Evolutionary conservation across 2,329 filamentous ascomycete genomes (phyloP), one percentile per base, ranked within the genome.

Genomic region (Fusarium poae): DNA sequence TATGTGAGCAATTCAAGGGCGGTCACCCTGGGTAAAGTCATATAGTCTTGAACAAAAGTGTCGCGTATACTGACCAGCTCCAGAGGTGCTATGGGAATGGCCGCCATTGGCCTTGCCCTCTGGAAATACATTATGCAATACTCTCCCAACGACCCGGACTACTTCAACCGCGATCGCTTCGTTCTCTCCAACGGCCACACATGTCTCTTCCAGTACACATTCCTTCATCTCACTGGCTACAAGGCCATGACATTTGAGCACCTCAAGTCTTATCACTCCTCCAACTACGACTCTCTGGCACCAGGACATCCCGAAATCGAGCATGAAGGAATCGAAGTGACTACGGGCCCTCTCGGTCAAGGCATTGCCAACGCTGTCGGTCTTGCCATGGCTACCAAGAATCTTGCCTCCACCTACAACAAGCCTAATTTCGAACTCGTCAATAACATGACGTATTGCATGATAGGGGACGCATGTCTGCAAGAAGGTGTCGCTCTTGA

Each of bases 1-100:
- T 92, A 5, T 91, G 89, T 72, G 84, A 92, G 75, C 89, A 92
- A 68, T 92, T 91, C 77, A 87, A 87, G 65, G 89, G 89, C 35
- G 90, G 90, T 0, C 90, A 92, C 73, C 89, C 89, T 20, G 89
- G 89, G 86, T 89, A 80, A 80, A 70, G 82, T 61, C 2, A 32
- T 5, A 16, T 16, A 21, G 13, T 11, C 11, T 29, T 37, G 2
- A 15, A 23, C 15, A n/a, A 49, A 12, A 40, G 3, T 12, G 42
- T 13, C n/a, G 9, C 3, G 39, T 25, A 6, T 32, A n/a, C 32
- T 56, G 37, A 53, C 40, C 27, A 20, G 3, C 2, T 50, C 32
- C 39, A 79, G 78, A 25, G 75, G 77, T 39, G 85, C 85, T 20
- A 88, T 89, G 75, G 86, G 86, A 37, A 89, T 89, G 80, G 87